These are phyloP conservation scores for Fusarium pininemorale DNA, from an alignment of 2,329 filamentous ascomycete genomes.

Conservation along the genomic window DNA sequence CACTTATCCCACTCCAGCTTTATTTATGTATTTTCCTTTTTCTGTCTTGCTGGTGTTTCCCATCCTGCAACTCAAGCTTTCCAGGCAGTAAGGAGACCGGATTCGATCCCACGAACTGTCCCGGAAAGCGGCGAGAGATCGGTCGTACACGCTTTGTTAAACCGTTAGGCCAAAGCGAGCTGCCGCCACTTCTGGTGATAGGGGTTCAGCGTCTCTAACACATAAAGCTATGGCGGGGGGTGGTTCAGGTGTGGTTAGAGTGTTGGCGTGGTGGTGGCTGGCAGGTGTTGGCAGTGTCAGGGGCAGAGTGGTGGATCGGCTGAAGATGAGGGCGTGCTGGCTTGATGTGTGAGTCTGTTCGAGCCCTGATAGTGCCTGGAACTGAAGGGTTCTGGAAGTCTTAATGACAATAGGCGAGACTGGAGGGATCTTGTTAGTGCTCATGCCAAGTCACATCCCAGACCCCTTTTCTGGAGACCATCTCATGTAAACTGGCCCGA, in stretches of 20 bases:
- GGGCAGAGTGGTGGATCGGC: not conserved
- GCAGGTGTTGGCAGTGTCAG: not conserved
- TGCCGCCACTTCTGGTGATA: not conserved
- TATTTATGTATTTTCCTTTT: not conserved
- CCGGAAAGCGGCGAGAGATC: not conserved
- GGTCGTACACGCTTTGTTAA: not conserved
- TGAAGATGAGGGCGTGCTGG: not conserved
- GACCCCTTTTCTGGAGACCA: not conserved
- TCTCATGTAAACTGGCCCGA: not conserved
- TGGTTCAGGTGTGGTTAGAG: not conserved
- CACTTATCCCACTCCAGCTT: not conserved
- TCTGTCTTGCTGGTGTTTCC: not conserved
- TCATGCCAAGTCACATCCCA: not conserved
- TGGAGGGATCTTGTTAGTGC: not conserved
- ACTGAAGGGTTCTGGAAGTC: not conserved
- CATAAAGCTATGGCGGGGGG: not conserved
- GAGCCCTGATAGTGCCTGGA: not conserved
- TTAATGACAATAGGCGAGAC: not conserved
- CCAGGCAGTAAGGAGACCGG: not conserved
- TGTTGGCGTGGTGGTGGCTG: not conserved
- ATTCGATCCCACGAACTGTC: not conserved
- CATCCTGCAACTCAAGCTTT: not conserved
- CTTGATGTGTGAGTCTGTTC: not conserved
- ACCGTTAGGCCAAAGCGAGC: not conserved
- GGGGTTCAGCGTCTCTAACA: not conserved